Evolutionary conservation across 1,139 yeast genomes (phyloP).

Genomic region (Taphrina flavorubra): DNA sequence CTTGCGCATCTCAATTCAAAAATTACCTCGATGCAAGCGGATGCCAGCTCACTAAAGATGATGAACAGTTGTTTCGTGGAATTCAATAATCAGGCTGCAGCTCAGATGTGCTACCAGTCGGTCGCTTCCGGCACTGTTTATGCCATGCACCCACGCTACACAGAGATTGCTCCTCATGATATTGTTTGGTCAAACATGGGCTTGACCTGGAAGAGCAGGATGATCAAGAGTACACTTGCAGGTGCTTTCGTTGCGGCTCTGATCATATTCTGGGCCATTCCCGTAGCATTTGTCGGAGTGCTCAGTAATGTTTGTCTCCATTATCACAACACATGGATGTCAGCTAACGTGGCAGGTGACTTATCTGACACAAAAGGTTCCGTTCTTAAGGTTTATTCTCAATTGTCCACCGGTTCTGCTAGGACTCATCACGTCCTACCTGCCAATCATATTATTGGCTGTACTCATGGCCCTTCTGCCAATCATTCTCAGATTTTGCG

Average conservation of each 20-base stretch:
- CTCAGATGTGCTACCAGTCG: constrained; percentile 87
- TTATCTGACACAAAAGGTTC: constrained; percentile 68
- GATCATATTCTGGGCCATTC: constrained; percentile 88
- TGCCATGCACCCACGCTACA: constrained; percentile 65
- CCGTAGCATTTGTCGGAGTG: constrained; percentile 94
- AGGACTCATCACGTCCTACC: constrained; percentile 84
- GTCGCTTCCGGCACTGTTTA: constrained; percentile 69
- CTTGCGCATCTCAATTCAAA: constrained; percentile 71
- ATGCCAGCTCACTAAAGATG: constrained; percentile 56
- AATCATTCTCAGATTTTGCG: constrained; percentile 69
- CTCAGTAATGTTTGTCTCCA: constrained; percentile 60
- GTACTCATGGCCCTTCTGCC: constrained; percentile 86
- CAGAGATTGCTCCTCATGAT: constrained; percentile 78
- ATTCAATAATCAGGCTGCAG: constrained; percentile 83
- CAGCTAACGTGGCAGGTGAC: constrained; percentile 59
- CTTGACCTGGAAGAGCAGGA: constrained; percentile 82
- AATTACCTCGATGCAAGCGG: constrained; percentile 64
- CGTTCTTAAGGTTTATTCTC: constrained; percentile 71
- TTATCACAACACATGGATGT: background rate
- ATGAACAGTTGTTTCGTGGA: constrained; percentile 76
- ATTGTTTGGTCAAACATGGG: constrained; percentile 86
- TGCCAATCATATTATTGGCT: constrained; percentile 83
- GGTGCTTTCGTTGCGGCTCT: constrained; percentile 61
- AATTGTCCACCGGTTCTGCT: constrained; percentile 68
- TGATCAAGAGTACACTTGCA: constrained; percentile 60